These are phyloP conservation scores for Phytopythium chamaehyphon DNA, from an alignment of 352 stramenopile species.

Conservation along the genomic window DNA sequence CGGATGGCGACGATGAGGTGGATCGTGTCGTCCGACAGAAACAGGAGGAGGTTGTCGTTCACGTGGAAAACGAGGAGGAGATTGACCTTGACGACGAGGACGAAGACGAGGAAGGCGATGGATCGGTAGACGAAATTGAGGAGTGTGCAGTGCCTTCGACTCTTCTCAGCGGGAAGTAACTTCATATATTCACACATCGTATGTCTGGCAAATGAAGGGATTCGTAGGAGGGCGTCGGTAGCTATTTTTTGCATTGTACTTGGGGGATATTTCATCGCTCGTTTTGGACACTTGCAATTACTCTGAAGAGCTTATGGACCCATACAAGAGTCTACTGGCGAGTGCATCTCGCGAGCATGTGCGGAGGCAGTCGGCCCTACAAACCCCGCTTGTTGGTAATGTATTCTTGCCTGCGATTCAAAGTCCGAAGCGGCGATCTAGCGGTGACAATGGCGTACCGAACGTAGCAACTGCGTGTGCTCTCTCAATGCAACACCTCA, in stretches of 20 bases:
- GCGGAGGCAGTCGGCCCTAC: conserved; percentile 31
- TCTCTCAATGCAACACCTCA: conserved; percentile 45
- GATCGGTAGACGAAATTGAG: conserved; percentile 33
- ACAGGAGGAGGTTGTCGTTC: conserved; percentile 42
- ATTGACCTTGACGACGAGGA: conserved; percentile 92
- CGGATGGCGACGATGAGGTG: conserved; percentile 46
- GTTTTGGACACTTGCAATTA: conserved; percentile 19
- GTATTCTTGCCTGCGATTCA: conserved; percentile 59
- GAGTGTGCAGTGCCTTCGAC: conserved; percentile 54
- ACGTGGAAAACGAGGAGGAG: conserved; percentile 86
- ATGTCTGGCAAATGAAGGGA: neutral
- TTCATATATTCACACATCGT: neutral
- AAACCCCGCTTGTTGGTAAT: conserved; percentile 50
- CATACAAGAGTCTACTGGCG: conserved; percentile 47
- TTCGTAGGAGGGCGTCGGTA: neutral
- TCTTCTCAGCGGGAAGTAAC: conserved; percentile 23
- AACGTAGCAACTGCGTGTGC: conserved; percentile 5
- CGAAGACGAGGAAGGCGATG: conserved; percentile 38
- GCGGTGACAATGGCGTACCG: neutral
- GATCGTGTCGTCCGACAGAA: conserved; percentile 83
- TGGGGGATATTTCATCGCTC: conserved; percentile 5
- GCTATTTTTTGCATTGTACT: conserved; percentile 3
- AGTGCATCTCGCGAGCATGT: conserved; percentile 40
- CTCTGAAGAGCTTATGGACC: conserved; percentile 17
- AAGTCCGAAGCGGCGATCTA: conserved; percentile 10